These are phyloP conservation scores for Violaceomyces palustris DNA, from an alignment of 1,284 basidiomycete genomes.

Conservation along the genomic window DNA sequence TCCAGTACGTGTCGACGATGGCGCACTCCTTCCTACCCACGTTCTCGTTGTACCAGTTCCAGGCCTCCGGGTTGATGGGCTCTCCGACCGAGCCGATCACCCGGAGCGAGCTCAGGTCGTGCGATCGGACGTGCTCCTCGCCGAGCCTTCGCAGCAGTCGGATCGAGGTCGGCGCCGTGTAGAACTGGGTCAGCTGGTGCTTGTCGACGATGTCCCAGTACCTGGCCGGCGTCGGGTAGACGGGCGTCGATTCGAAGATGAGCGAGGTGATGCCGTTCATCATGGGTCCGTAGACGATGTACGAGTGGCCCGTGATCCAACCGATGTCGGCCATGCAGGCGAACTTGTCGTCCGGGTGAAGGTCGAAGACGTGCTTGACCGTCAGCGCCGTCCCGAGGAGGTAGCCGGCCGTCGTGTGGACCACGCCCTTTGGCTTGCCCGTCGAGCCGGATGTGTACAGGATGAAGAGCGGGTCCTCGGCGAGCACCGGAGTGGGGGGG, in stretches of 20 bases:
- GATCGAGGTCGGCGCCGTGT: conserved; percentile 59
- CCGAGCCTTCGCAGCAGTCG: conserved; percentile 84
- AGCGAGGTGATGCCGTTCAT: conserved; percentile 84
- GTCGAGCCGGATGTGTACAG: conserved; percentile 93
- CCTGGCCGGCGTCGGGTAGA: conserved; percentile 89
- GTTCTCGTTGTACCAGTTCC: conserved; percentile 97
- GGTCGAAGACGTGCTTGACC: conserved; percentile 95
- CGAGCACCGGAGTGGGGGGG: conserved; percentile 75
- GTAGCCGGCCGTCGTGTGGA: conserved; percentile 91
- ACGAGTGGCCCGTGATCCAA: conserved; percentile 98
- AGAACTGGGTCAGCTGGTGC: conserved; percentile 72
- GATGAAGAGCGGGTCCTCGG: conserved; percentile 95
- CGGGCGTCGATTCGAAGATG: conserved; percentile 93
- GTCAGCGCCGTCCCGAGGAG: conserved; percentile 81
- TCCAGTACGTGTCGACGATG: conserved; percentile 72
- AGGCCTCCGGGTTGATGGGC: conserved; percentile 98
- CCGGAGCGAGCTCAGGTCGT: conserved; percentile 78
- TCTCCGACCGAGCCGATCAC: conserved; percentile 91
- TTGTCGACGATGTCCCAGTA: conserved; percentile 96
- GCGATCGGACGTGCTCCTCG: conserved; percentile 74
- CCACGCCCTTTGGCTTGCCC: conserved; percentile 94
- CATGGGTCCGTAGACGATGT: conserved; percentile 95
- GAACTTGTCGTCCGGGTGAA: conserved; percentile 72
- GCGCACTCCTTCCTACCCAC: conserved; percentile 85
- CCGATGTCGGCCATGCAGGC: conserved; percentile 99